Evolutionary conservation across 345 rosid species (phyloP).

Genomic region (Stellera chamaejasme): DNA sequence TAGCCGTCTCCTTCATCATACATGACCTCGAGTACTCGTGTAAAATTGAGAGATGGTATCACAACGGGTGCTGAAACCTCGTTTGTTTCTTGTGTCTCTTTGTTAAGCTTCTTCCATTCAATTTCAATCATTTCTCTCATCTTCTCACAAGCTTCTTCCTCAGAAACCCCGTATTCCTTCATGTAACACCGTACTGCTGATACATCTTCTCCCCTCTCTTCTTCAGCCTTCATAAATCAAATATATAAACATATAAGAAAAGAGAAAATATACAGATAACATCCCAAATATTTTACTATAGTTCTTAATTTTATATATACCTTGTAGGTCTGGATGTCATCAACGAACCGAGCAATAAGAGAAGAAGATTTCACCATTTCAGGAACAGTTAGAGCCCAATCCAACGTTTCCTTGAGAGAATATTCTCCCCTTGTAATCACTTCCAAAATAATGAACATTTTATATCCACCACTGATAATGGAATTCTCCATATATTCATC

Average conservation of each 20-base stretch:
- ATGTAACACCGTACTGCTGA: slow-evolving; percentile 1
- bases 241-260: neutral
- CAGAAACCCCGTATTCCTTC: neutral
- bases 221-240: neutral
- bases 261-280: too few relatives aligned
- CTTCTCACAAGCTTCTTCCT: neutral
- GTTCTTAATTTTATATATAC: neutral
- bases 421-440: slow-evolving; percentile 20
- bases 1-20: neutral
- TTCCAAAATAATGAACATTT: neutral
- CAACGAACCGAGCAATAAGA: slow-evolving; percentile 15
- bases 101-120: slow-evolving; percentile 5
- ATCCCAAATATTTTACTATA: too few relatives aligned
- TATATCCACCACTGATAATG: neutral
- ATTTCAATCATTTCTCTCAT: neutral
- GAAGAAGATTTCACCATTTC: slow-evolving; percentile 12
- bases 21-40: neutral
- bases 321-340: slow-evolving; percentile 14
- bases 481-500: slow-evolving; percentile 24
- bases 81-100: neutral
- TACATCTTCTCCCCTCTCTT: neutral
- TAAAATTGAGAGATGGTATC: neutral
- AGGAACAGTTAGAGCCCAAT: slow-evolving; percentile 9
- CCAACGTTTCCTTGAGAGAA: slow-evolving; percentile 11
- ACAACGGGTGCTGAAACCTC: neutral